These are phyloP conservation scores for Discostella stelligeroides DNA, from an alignment of 108 stramenopile genomes.

Conservation along the genomic window DNA sequence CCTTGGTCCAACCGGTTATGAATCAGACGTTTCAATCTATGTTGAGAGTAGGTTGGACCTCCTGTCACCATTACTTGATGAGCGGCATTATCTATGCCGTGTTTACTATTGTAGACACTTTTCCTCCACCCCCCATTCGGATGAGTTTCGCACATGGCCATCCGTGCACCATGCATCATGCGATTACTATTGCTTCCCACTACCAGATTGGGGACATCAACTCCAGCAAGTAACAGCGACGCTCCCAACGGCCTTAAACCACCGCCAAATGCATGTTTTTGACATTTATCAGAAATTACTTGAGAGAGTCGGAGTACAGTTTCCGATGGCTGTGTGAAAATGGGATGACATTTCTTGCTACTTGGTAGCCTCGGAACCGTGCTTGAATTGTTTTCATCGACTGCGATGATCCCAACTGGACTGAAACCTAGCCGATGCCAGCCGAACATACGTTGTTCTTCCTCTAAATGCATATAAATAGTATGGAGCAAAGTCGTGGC, in stretches of 20 bases:
- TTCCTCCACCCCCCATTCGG: conserved; percentile 39
- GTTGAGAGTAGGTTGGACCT: conserved; percentile 29
- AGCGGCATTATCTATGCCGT: neutral
- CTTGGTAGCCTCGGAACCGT: neutral
- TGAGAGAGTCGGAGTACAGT: conserved; percentile 38
- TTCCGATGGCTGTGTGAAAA: conserved; percentile 24
- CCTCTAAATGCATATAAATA: conserved; percentile 35
- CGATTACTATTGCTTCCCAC: conserved; percentile 4
- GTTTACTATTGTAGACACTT: neutral
- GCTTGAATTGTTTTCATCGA: conserved; percentile 5
- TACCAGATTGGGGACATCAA: conserved; percentile 11
- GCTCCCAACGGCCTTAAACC: conserved; percentile 79
- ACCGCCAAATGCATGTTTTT: conserved; percentile 76
- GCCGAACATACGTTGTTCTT: conserved; percentile 48
- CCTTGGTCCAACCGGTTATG: conserved; percentile 14
- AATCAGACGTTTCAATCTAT: conserved; percentile 12
- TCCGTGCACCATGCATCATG: conserved; percentile 4
- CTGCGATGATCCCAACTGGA: conserved; percentile 25
- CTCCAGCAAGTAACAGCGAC: conserved; percentile 58
- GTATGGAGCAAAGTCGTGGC: conserved; percentile 46
- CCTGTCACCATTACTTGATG: conserved; percentile 46
- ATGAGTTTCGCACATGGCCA: conserved; percentile 49
- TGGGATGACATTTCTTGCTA: conserved; percentile 8
- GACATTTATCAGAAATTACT: conserved; percentile 64
- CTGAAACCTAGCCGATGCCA: conserved; percentile 42